Conservation (phyloP, 2,329 filamentous ascomycete genomes). For the Claviceps quebecensis region DNA sequence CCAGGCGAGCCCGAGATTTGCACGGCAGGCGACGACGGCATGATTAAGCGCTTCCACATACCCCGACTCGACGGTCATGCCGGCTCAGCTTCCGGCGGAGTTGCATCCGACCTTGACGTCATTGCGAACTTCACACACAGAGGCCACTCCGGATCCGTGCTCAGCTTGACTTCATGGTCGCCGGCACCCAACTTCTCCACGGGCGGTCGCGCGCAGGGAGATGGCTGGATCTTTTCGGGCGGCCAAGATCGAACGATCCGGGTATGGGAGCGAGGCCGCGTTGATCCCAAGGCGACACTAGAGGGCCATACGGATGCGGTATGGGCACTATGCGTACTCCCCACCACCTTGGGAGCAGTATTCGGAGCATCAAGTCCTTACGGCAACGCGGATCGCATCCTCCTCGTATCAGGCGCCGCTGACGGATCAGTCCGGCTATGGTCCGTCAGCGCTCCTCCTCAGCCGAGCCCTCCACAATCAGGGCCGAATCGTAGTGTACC, state of each 20-base stretch:
- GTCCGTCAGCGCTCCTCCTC: constrained; percentile 84
- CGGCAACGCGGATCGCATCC: constrained; percentile 69
- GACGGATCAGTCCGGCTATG: constrained; percentile 88
- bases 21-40: constrained; percentile 87
- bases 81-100: constrained; percentile 26
- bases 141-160: constrained; percentile 81
- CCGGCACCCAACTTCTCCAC: constrained; percentile 80
- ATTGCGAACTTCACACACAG: constrained; percentile 89
- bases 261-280: constrained; percentile 87
- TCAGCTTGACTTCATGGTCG: constrained; percentile 75
- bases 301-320: constrained; percentile 93
- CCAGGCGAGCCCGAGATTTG: constrained; percentile 94
- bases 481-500: constrained; percentile 43
- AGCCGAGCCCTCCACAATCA: constrained; percentile 66
- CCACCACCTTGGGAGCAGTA: constrained; percentile 63
- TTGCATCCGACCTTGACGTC: constrained; percentile 72
- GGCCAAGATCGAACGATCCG: constrained; percentile 86
- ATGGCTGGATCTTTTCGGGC: constrained; percentile 97
- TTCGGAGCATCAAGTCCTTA: constrained; percentile 65
- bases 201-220: constrained; percentile 72
- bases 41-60: constrained; percentile 94
- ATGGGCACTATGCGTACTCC: constrained; percentile 88
- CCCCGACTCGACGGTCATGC: constrained; percentile 56
- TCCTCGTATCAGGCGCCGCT: constrained; percentile 82
- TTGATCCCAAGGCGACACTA: constrained; percentile 88